These are phyloP conservation scores for Epichloe elymi DNA, from an alignment of 2,329 filamentous ascomycete species.

Conservation along the genomic window DNA sequence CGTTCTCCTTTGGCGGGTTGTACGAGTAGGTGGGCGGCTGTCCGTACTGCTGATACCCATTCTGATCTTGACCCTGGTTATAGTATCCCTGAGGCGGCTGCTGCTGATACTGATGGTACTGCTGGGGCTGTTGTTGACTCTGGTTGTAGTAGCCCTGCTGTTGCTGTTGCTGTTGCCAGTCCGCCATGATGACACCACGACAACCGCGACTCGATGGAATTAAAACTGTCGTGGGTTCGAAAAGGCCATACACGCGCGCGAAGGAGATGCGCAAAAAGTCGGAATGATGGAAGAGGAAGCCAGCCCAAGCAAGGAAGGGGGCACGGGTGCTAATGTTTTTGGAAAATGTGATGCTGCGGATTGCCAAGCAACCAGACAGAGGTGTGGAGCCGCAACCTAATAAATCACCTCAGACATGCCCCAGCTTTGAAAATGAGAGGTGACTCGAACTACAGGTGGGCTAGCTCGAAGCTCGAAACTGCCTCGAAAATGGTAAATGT, in stretches of 20 bases:
- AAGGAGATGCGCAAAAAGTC: neutral
- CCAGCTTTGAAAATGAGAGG: too few relatives aligned
- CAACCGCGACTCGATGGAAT: neutral
- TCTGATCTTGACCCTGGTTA: constrained; percentile 10
- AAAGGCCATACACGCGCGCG: neutral
- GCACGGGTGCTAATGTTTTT: neutral
- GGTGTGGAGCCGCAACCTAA: neutral
- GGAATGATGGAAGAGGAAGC: neutral
- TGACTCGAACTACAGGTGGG: too few relatives aligned
- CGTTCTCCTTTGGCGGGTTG: constrained; percentile 23
- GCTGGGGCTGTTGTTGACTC: constrained; percentile 4
- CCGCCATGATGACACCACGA: constrained; percentile 1
- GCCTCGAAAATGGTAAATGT: too few relatives aligned
- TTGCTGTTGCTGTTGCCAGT: neutral
- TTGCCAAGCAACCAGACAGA: neutral
- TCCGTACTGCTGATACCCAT: constrained; percentile 15
- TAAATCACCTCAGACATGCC: too few relatives aligned
- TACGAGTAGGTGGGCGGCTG: constrained; percentile 21
- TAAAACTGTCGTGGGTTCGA: too few relatives aligned
- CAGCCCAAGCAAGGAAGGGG: neutral
- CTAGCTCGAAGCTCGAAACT: too few relatives aligned
- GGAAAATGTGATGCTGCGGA: neutral
- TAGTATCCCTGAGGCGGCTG: constrained; percentile 8
- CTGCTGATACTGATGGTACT: constrained; percentile 4
- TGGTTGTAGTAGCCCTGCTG: constrained; percentile 1